A percentile compares a stretch with the other conserved stretches of the same genome.
Conservation (phyloP, 768 basidiomycete genomes). For the Hygrocybe punicea region DNA sequence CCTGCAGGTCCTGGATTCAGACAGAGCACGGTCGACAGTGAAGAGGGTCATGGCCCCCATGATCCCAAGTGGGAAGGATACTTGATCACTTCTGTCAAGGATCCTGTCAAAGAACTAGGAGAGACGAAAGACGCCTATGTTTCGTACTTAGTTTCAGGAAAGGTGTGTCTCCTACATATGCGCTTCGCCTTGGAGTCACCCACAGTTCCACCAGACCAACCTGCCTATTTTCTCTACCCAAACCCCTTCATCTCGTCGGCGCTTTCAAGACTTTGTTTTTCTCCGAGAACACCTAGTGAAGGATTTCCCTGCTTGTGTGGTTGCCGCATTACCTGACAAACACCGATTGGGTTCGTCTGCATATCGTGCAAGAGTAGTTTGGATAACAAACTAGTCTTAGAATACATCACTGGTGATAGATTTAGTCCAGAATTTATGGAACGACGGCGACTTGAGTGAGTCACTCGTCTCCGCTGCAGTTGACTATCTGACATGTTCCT, state of each 20-base stretch:
- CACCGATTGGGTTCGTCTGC: constrained; percentile 81
- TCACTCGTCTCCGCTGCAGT: constrained; percentile 9
- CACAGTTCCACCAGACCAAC: constrained; percentile 63
- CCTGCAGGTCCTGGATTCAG: constrained; percentile 72
- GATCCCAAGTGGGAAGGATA: constrained; percentile 92
- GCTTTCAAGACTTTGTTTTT: constrained; percentile 97
- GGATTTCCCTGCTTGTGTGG: constrained; percentile 97
- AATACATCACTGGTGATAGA: constrained; percentile 96
- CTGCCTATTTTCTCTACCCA: constrained; percentile 77
- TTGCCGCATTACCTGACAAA: constrained; percentile 94
- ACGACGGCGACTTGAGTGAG: constrained; percentile 81
- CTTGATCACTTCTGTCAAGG: constrained; percentile 77
- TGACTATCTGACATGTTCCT: constrained; percentile 4
- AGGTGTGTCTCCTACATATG: constrained; percentile 48
- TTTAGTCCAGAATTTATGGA: constrained; percentile 99
- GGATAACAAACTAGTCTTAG: constrained; percentile 38
- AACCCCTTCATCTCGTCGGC: constrained; percentile 73
- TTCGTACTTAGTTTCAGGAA: constrained; percentile 85
- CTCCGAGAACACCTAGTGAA: constrained; percentile 80
- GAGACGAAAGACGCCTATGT: constrained; percentile 98
- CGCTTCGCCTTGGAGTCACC: neutral
- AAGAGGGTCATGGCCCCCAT: constrained; percentile 69
- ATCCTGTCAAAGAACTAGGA: constrained; percentile 92
- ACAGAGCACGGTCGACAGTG: constrained; percentile 69
- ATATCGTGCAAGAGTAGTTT: neutral